Base-by-base conservation (phyloP, 2,329 filamentous ascomycete species). In the Ophiocordyceps unilateralis region DNA sequence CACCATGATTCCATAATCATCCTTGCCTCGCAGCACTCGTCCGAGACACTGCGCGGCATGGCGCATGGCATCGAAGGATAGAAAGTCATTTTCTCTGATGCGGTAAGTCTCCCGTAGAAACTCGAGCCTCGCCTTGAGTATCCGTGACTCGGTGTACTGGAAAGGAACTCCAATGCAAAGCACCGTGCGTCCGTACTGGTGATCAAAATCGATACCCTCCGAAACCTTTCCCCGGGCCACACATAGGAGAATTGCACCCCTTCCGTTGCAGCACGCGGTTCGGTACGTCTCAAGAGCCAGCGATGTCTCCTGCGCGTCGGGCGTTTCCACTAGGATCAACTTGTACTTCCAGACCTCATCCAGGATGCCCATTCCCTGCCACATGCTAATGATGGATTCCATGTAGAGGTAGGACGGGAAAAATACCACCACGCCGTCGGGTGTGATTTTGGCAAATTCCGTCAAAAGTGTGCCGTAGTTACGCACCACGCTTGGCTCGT, bases 1-100 rank as follows among this genome's bases (percentile, higher is more conserved):
- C 5, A 98, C 89, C 91, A 98, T 98, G 67, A 98, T 85, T n/a
- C 91, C 91, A 60, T 98, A 98, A 61, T 98, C 91, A 57, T 98
- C 93, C 60, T 98, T 98, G 21, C 91, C 91, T 53, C 91, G 74
- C 48, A 98, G 68, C 38, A 98, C 91, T 57, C 91, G 88, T 14
- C 91, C 93, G 2, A 98, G 69, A 55, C 91, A 98, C 58, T 98
- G 91, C 1, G 91, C 89, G 14, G 91, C 91, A 58, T 98, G 91
- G n/a, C 91, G 79, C 89, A 98, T 98, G 20, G 91, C 91, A 57
- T 98, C 91, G 68, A 98, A 98, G 19, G 91, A 96, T 10, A 98
- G 66, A 57, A 98, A 98, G 57, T 98, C 93, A 51, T 94, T 93
- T 59, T 96, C 91, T 46, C 85, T 79, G 59, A 98, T 98, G 44